Conservation (phyloP, 2,329 filamentous ascomycete species). For the Neopestalotiopsis rosae region DNA sequence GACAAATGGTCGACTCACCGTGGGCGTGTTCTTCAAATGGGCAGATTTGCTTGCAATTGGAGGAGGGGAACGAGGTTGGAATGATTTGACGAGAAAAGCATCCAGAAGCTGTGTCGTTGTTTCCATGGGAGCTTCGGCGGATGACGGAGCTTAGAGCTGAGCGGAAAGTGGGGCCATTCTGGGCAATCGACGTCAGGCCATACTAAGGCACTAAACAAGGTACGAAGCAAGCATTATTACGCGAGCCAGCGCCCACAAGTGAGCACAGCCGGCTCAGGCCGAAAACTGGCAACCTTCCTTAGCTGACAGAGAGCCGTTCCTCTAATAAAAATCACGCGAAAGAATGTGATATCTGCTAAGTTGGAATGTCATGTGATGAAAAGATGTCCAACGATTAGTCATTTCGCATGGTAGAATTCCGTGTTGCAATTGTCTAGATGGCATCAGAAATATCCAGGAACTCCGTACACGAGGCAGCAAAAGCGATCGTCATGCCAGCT, state of each 20-base stretch:
- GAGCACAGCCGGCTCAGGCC: not conserved
- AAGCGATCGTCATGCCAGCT: not conserved
- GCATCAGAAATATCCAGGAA: not conserved
- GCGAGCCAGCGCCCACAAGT: not conserved
- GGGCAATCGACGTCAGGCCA: constrained; percentile 15
- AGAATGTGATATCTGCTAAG: not conserved
- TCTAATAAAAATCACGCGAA: not conserved
- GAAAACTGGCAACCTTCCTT: not conserved
- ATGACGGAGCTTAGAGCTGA: constrained; percentile 14
- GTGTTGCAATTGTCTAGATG: not conserved
- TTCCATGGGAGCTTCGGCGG: constrained; percentile 6
- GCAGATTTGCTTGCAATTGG: not conserved
- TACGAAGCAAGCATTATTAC: not conserved
- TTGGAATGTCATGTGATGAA: not conserved
- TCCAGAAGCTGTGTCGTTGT: constrained; percentile 9
- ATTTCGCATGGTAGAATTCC: not conserved
- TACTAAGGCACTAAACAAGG: not conserved
- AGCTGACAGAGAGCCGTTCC: not conserved
- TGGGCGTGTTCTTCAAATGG: not conserved
- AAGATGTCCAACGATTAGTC: not conserved
- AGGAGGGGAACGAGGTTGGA: not conserved
- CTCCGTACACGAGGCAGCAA: not conserved
- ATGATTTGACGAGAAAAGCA: not conserved
- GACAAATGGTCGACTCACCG: not conserved
- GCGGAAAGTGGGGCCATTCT: constrained; percentile 12